A percentile compares a stretch with the other conserved stretches of the same genome.
These are phyloP conservation scores for Odontarrhena argentea DNA, from an alignment of 345 rosid genomes.

Conservation along the genomic window DNA sequence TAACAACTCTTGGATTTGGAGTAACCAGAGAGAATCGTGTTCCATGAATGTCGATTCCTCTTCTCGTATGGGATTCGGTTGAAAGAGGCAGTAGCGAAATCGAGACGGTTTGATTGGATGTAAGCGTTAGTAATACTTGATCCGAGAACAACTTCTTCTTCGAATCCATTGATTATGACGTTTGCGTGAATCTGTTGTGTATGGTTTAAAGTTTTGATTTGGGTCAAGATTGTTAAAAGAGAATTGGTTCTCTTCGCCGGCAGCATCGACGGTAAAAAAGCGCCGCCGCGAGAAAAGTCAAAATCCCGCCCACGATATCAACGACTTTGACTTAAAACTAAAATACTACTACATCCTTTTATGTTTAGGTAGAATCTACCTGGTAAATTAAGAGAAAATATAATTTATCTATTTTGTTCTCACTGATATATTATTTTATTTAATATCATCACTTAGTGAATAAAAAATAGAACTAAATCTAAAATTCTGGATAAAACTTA, in stretches of 20 bases:
- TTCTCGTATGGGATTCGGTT: constrained; percentile 29
- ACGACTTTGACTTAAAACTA: background rate
- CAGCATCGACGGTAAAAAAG: constrained; percentile 33
- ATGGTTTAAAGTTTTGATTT: constrained; percentile 36
- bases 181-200: constrained; percentile 47
- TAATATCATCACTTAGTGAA: too few species aligned
- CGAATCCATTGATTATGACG: constrained; percentile 37
- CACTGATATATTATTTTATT: too few species aligned
- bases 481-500: too few species aligned
- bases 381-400: too few species aligned
- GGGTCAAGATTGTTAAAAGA: constrained; percentile 37
- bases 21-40: constrained; percentile 47
- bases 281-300: constrained; percentile 18
- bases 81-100: constrained; percentile 42
- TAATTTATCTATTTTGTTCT: too few species aligned
- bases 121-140: constrained; percentile 46
- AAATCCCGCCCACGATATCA: constrained; percentile 12
- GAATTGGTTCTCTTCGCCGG: constrained; percentile 26
- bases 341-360: too few species aligned
- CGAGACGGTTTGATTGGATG: constrained; percentile 40
- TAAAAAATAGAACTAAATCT: too few species aligned
- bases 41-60: constrained; percentile 45
- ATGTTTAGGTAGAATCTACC: too few species aligned
- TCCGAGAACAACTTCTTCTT: constrained; percentile 35
- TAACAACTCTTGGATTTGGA: constrained; percentile 37